phyloP scores from a whole-genome alignment of 371 early-diverging fungal genomes.

The Basidiobolus meristosporus region DNA sequence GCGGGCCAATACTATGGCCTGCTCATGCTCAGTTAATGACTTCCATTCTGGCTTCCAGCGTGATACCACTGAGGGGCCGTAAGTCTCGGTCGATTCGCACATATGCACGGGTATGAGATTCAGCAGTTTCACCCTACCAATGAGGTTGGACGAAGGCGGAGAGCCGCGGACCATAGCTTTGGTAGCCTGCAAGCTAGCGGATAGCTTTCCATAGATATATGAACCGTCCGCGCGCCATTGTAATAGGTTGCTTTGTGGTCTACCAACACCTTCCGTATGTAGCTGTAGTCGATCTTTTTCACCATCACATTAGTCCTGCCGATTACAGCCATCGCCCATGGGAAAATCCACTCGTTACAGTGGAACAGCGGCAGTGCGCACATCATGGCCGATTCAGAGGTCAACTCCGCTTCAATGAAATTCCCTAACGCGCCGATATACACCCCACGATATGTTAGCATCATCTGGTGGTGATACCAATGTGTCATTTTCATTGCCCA shows the following conservation, averaged over 20 bases:
- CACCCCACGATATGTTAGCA: conserved; percentile 53
- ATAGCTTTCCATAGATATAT: conserved; percentile 35
- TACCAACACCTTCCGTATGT: conserved; percentile 30
- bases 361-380: conserved; percentile 51
- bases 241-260: conserved; percentile 31
- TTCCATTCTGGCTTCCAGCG: too few relatives aligned
- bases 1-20: conserved; percentile 20
- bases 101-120: conserved; percentile 34
- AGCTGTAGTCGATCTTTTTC: conserved; percentile 29
- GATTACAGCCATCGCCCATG: conserved; percentile 36
- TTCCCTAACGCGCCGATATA: conserved; percentile 28
- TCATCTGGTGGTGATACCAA: conserved; percentile 49
- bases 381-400: conserved; percentile 21
- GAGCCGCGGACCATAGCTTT: conserved; percentile 29
- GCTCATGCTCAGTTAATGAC: conserved; percentile 10
- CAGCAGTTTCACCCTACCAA: conserved; percentile 21
- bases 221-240: conserved; percentile 45
- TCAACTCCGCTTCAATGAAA: conserved; percentile 20
- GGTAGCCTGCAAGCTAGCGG: conserved; percentile 16
- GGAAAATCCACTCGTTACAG: conserved; percentile 46
- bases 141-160: conserved; percentile 27
- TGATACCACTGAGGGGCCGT: conserved; percentile 19
- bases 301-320: conserved; percentile 33
- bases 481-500: conserved; percentile 48
- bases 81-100: conserved; percentile 43